Evolutionary conservation across 306 rosid species (phyloP).

Genomic region (Fragaria ananassa): DNA sequence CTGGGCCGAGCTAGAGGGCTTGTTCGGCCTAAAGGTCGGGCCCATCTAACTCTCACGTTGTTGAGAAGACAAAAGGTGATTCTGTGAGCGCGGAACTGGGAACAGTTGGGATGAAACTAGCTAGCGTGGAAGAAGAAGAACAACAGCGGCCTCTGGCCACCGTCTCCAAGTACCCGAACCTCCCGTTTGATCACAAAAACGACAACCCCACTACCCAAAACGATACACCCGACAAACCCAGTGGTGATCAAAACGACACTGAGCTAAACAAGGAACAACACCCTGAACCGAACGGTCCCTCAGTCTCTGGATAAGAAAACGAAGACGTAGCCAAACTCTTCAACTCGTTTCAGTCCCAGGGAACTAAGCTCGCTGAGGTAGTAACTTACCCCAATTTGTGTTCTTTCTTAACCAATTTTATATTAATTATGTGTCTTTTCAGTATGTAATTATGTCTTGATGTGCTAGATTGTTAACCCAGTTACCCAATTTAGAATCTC

Average conservation of each 20-base stretch:
- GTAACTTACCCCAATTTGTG: neutral
- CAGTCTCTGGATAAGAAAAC: constrained; percentile 9
- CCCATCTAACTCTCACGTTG: too few relatives aligned
- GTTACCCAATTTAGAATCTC: neutral
- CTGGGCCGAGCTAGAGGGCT: too few relatives aligned
- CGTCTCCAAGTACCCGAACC: constrained; percentile 30
- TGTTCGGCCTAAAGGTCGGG: too few relatives aligned
- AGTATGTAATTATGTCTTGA: too few relatives aligned
- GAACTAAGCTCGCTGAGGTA: constrained; percentile 50
- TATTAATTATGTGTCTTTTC: neutral
- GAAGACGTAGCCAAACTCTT: constrained; percentile 19
- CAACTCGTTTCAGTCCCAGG: constrained; percentile 32
- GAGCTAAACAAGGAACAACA: constrained; percentile 1
- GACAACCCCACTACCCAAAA: neutral
- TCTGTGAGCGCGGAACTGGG: neutral
- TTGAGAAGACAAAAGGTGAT: too few relatives aligned
- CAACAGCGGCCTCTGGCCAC: constrained; percentile 33
- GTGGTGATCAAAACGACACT: neutral
- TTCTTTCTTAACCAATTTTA: neutral
- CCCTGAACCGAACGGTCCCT: neutral
- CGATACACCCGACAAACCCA: neutral
- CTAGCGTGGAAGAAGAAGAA: constrained; percentile 46
- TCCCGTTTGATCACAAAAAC: constrained; percentile 31
- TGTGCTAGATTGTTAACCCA: neutral
- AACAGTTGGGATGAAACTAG: constrained; percentile 34